Conservation (phyloP, 2,329 filamentous ascomycete genomes). For the Bipolaris gigantea region DNA sequence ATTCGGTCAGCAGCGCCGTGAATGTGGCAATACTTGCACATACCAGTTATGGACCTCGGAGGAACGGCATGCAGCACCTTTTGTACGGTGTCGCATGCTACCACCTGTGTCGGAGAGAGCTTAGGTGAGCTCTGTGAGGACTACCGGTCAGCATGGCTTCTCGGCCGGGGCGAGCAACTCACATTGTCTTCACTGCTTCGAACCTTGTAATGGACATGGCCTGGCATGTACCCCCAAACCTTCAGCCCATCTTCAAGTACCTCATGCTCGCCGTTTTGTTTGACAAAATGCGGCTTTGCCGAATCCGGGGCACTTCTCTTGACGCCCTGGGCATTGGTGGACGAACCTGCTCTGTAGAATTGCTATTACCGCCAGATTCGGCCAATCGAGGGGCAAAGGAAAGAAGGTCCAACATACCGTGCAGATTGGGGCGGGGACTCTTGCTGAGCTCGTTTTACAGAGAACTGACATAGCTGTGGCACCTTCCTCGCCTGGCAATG, state of each 20-base stretch:
- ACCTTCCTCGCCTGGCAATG: slow-evolving; percentile 54
- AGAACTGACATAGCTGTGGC: slow-evolving; percentile 54
- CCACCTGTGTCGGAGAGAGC: slow-evolving; percentile 11
- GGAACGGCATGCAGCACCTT: slow-evolving; percentile 37
- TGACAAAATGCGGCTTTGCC: slow-evolving; percentile 5
- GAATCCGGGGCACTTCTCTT: slow-evolving; percentile 26
- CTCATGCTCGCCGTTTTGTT: slow-evolving; percentile 10
- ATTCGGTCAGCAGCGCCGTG: slow-evolving; percentile 5
- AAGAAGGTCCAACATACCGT: slow-evolving; percentile 18
- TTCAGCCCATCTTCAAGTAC: slow-evolving; percentile 34
- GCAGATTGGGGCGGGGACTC: slow-evolving; percentile 22
- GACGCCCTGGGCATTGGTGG: slow-evolving; percentile 17
- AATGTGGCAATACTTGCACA: background rate
- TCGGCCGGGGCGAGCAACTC: background rate
- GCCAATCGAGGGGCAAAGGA: background rate
- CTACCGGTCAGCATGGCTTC: background rate
- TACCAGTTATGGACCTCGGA: slow-evolving; percentile 39
- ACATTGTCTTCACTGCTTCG: slow-evolving; percentile 22
- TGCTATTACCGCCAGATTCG: slow-evolving; percentile 4
- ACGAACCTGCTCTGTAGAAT: slow-evolving; percentile 16
- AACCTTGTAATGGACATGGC: slow-evolving; percentile 40
- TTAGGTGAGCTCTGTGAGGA: slow-evolving; percentile 8
- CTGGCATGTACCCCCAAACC: slow-evolving; percentile 44
- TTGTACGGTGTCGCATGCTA: slow-evolving; percentile 38
- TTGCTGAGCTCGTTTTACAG: slow-evolving; percentile 37